Base-by-base conservation (phyloP, 164 flowering plant species). In the Macadamia integrifolia region DNA sequence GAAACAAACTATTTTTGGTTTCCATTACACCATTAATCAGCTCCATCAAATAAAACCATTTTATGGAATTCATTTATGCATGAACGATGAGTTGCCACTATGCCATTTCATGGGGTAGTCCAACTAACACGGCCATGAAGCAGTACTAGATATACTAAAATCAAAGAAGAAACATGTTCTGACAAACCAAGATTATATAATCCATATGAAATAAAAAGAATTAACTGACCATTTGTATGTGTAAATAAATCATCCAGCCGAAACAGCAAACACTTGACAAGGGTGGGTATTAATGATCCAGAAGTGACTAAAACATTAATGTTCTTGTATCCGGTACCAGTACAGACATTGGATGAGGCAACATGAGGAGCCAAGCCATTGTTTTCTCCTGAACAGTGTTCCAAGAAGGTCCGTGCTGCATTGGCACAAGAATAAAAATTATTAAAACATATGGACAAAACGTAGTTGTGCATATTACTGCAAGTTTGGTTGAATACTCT, bases 261-360 rank as follows among this genome's bases (percentile, higher is more conserved):
- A 72, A 85, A 94, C 66, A 94, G 92, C 71, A 92, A 70, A 81
- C 99, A 94, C 75, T 94, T 92, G 62, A 86, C 94, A 65, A 94
- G 87, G 85, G 96, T 89, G 49, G 98, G 99, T 68, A 94, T 77
- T 80, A 94, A 77, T 15, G 98, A 81, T 44, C 97, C 97, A 70
- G 97, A 88, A 66, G 98, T 94, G 80, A 94, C 99, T 53, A 92
- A 75, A 64, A 94, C 74, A 80, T 89, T 85, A 57, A 92, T 46
- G 69, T 89, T 79, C 76, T 77, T 64, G n/a, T 28, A 48, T 52
- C 65, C 75, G 55, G 72, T n/a, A 74, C 59, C 74, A 60, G 48
- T 40, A 61, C 76, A 43, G 13, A 68, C 71, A 69, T 67, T 71
- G 60, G 73, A 44, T 48, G 86, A 66, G n/a, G 43, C 68, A 61